A percentile compares a stretch with the other conserved stretches of the same genome.
phyloP scores from a whole-genome alignment of 305 asterid species.

The Fraxinus paxiana region DNA sequence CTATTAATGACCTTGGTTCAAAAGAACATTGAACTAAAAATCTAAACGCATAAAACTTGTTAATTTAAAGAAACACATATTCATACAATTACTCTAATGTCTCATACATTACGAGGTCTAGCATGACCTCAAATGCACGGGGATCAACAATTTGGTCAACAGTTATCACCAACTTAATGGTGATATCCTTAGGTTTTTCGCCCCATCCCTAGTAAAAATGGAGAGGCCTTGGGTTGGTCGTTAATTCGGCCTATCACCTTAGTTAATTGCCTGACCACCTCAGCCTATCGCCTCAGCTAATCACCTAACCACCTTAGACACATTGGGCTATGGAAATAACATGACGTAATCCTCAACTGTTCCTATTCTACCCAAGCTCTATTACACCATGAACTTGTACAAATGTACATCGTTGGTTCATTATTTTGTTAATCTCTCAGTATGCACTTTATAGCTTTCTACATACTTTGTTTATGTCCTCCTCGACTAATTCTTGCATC shows the following conservation, averaged over 20 bases:
- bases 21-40: background rate
- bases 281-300: background rate
- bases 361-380: background rate
- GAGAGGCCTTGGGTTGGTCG: background rate
- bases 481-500: background rate
- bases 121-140: background rate
- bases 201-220: no score
- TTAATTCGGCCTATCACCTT: background rate
- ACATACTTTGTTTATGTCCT: background rate
- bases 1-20: background rate
- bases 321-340: background rate
- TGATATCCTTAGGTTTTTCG: background rate
- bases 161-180: background rate
- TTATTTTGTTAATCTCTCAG: background rate
- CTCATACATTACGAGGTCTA: background rate
- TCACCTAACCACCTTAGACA: background rate
- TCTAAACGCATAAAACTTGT: background rate
- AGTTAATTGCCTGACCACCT: background rate
- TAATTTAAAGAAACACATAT: background rate
- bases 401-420: background rate
- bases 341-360: background rate
- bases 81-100: background rate
- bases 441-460: background rate
- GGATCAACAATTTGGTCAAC: background rate
- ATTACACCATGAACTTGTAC: background rate